Conservation (phyloP, 768 basidiomycete species). For the Xerocomus potaroensis region DNA sequence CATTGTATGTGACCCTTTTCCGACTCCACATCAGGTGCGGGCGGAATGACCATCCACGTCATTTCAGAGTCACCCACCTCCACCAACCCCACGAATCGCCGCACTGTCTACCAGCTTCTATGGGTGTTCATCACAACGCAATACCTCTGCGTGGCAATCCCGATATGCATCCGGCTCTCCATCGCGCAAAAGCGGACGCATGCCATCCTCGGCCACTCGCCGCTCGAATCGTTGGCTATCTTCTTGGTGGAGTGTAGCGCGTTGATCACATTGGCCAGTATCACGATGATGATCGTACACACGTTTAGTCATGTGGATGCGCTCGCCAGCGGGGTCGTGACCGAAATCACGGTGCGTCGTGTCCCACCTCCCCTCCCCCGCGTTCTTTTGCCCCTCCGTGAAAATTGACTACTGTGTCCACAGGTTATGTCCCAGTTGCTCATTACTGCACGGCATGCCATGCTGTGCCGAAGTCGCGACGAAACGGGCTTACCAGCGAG, state of each 20-base stretch:
- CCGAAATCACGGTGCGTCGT: constrained; percentile 16
- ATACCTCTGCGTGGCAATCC: constrained; percentile 13
- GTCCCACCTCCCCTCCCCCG: too few species aligned
- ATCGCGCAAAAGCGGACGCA: constrained; percentile 7
- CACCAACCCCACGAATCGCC: too few species aligned
- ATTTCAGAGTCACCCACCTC: too few species aligned
- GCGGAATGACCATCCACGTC: neutral
- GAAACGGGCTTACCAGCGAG: too few species aligned
- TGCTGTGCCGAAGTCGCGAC: neutral
- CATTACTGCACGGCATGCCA: constrained; percentile 13
- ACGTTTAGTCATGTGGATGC: neutral
- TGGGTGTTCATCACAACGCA: constrained; percentile 14
- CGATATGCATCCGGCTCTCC: constrained; percentile 15
- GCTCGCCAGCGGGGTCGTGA: constrained; percentile 7
- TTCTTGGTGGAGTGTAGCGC: constrained; percentile 19
- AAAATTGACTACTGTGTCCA: neutral
- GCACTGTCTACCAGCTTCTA: too few species aligned
- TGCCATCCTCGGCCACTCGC: constrained; percentile 1
- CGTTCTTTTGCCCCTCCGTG: neutral
- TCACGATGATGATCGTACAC: constrained; percentile 12
- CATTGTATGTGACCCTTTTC: neutral
- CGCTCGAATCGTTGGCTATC: constrained; percentile 11
- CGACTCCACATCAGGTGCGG: constrained; percentile 8
- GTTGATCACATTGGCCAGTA: constrained; percentile 4
- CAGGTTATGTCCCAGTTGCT: constrained; percentile 16